A percentile compares a stretch with the other conserved stretches of the same genome.
Evolutionary conservation across 441 rosid species (phyloP).

Genomic region (Monsonia emarginata): DNA sequence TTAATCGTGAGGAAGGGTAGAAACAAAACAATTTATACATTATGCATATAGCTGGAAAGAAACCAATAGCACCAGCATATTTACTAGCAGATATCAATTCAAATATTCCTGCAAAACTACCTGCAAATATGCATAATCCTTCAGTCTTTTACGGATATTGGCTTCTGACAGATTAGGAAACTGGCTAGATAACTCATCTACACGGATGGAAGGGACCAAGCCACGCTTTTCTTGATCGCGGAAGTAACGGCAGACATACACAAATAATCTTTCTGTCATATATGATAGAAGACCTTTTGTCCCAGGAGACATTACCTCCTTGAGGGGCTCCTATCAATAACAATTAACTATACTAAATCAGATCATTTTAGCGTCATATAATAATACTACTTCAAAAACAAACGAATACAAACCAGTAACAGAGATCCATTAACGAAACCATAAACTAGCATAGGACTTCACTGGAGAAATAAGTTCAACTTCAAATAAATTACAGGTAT

Average conservation of each 20-base stretch:
- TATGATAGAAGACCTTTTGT: conserved; percentile 74
- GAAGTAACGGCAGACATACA: conserved; percentile 76
- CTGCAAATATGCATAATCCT: conserved; percentile 55
- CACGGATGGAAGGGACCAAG: conserved; percentile 47
- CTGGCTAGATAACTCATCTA: conserved; percentile 58
- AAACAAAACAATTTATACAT: background rate
- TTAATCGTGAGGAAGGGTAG: background rate
- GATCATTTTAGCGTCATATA: background rate
- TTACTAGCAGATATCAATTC: background rate
- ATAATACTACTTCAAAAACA: background rate
- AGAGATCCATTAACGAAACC: background rate
- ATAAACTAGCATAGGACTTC: background rate
- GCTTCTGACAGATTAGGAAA: conserved; percentile 69
- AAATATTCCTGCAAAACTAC: conserved; percentile 28
- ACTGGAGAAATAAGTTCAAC: background rate
- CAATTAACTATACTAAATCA: conserved; percentile 13
- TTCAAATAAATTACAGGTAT: background rate
- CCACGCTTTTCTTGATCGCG: conserved; percentile 54
- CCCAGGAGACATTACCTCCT: conserved; percentile 87
- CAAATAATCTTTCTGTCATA: conserved; percentile 61
- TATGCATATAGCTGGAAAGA: background rate
- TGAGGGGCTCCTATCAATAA: conserved; percentile 72
- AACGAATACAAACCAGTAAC: background rate
- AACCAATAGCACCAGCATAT: background rate
- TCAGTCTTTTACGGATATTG: conserved; percentile 59